Evolutionary conservation across 371 early-diverging fungal genomes (phyloP).

Genomic region (Hamiltosporidium tvaerminnensis): DNA sequence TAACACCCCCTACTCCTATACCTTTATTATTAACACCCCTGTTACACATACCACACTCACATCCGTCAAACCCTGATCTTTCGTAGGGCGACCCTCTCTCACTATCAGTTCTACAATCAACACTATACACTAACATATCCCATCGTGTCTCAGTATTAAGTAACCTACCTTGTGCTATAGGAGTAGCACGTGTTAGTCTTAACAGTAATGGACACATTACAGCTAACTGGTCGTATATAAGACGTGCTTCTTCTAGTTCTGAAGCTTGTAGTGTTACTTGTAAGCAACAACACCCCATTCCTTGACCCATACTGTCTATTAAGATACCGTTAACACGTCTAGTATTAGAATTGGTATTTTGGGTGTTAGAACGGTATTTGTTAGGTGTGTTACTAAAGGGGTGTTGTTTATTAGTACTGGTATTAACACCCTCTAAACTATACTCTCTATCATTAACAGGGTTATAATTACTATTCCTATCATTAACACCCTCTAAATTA

Average conservation of each 20-base stretch:
- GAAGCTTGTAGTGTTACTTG: slow-evolving; percentile 96
- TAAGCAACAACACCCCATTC: slow-evolving; percentile 94
- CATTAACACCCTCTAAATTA: no score
- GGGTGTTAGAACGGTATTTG: no score
- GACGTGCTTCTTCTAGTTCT: slow-evolving; percentile 72
- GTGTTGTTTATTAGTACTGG: no score
- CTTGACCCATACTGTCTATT: slow-evolving; percentile 95
- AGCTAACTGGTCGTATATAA: slow-evolving; percentile 80
- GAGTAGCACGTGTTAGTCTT: slow-evolving; percentile 77
- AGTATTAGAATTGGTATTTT: background rate
- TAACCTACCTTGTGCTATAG: slow-evolving; percentile 76
- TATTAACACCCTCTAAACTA: no score
- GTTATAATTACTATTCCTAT: no score
- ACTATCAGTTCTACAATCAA: slow-evolving; percentile 77
- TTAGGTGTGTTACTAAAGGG: no score
- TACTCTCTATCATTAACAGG: no score
- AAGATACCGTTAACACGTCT: slow-evolving; percentile 66
- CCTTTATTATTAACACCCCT: background rate
- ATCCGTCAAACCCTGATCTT: no score
- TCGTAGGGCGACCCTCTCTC: no score
- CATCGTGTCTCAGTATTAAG: slow-evolving; percentile 89
- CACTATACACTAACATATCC: slow-evolving; percentile 78
- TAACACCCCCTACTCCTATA: background rate
- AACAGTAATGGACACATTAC: slow-evolving; percentile 78
- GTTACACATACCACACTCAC: background rate